Evolutionary conservation across 108 stramenopile genomes (phyloP), one percentile per base, ranked within the genome.

Genomic region (Nitzschia palea): DNA sequence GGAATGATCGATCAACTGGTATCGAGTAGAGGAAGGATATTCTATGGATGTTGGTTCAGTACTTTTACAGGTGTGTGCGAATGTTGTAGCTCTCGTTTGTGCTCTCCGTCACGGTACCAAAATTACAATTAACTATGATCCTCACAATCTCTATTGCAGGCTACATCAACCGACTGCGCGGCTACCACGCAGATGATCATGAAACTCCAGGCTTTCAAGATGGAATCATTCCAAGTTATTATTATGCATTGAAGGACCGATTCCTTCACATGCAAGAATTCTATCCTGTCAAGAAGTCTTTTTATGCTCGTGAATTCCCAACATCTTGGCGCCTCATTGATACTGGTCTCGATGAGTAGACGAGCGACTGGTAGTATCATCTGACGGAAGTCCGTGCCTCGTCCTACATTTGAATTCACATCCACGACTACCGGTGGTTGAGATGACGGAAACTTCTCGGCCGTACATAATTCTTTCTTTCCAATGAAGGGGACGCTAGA

Each of bases 1-100:
- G 92, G 92, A 1, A 92, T 91, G 89, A 63, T 94, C 3, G 94
- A 95, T 77, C 90, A 91, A 55, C 57, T 94, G 22, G 68, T 96
- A 25, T 88, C 93, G 4, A 84, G 83, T 27, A 61, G 80, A 57
- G 93, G 91, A 42, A 33, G 76, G 22, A 75, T 73, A 23, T 94
- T 94, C 68, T 86, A 82, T 40, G 95, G 95, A 0, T 87, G 85
- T 18, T 80, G 69, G 68, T 58, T 44, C 30, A 50, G 54, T 32
- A 55, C 54, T 8, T 61, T 61, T 31, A 55, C 54, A 55, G 54
- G 54, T 55, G 30, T 5, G 54, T 9, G 4, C n/a, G n/a, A n/a
- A n/a, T n/a, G n/a, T n/a, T n/a, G n/a, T n/a, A n/a, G n/a, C n/a
- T n/a, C n/a, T n/a, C n/a, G n/a, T n/a, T n/a, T n/a, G n/a, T n/a